Evolutionary conservation across 2,329 filamentous ascomycete species (phyloP).

Genomic region (Plenodomus tracheiphilus): DNA sequence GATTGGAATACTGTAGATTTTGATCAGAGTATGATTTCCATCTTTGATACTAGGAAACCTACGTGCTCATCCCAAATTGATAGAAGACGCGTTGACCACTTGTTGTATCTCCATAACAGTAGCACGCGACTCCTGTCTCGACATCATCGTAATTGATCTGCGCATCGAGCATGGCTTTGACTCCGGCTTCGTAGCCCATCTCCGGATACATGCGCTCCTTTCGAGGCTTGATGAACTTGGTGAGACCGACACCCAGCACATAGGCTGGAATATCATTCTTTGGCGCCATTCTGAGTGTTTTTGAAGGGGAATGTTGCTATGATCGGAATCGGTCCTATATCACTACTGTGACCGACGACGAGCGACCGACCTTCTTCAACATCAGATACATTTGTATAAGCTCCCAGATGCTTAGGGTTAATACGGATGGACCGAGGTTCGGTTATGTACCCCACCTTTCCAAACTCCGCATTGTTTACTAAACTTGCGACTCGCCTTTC

Average conservation of each 20-base stretch:
- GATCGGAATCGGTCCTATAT: too few relatives aligned
- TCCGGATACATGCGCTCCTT: slow-evolving; percentile 92
- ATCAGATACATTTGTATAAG: too few relatives aligned
- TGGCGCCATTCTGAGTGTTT: background rate
- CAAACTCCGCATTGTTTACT: slow-evolving; percentile 3
- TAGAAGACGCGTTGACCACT: slow-evolving; percentile 96
- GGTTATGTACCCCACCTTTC: slow-evolving; percentile 13
- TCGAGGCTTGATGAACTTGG: slow-evolving; percentile 96
- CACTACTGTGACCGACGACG: too few relatives aligned
- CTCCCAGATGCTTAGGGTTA: background rate
- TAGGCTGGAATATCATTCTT: slow-evolving; percentile 60
- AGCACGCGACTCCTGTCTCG: slow-evolving; percentile 89
- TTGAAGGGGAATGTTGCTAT: background rate
- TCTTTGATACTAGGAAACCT: slow-evolving; percentile 3
- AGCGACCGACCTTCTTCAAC: too few relatives aligned
- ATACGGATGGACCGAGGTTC: slow-evolving; percentile 15
- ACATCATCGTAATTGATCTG: slow-evolving; percentile 96
- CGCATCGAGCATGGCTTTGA: slow-evolving; percentile 79
- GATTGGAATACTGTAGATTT: slow-evolving; percentile 70
- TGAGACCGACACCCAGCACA: slow-evolving; percentile 95
- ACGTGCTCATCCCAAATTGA: slow-evolving; percentile 88
- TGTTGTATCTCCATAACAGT: slow-evolving; percentile 94
- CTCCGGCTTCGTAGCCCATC: slow-evolving; percentile 85
- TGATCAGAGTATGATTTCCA: slow-evolving; percentile 31
- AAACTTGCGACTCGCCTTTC: slow-evolving; percentile 5